phyloP scores from a whole-genome alignment of 1,284 basidiomycete species.

The Naganishia liquefaciens region DNA sequence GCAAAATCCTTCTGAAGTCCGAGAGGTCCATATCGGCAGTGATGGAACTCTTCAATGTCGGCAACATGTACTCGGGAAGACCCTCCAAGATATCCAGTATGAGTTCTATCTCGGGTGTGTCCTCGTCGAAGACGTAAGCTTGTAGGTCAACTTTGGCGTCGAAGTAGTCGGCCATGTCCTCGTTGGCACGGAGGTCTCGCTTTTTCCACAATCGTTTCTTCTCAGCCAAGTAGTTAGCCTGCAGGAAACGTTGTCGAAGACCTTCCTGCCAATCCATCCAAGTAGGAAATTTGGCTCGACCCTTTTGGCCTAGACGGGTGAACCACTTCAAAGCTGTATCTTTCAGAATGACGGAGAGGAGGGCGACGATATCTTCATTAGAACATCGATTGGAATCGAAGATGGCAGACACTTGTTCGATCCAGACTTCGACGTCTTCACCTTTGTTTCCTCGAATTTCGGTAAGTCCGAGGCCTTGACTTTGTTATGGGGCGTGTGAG shows the following conservation, averaged over 20 bases:
- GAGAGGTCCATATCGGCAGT: constrained; percentile 7
- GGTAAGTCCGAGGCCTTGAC: constrained; percentile 24
- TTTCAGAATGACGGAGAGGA: constrained; percentile 13
- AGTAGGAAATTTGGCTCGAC: neutral
- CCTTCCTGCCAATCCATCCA: constrained; percentile 22
- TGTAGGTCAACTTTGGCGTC: constrained; percentile 13
- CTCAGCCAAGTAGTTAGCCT: constrained; percentile 15
- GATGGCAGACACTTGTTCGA: constrained; percentile 17
- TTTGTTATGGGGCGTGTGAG: neutral
- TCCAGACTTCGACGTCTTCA: constrained; percentile 21
- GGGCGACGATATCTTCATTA: constrained; percentile 6
- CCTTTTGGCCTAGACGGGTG: constrained; percentile 9
- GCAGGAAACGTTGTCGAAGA: constrained; percentile 11
- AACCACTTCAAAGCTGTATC: constrained; percentile 11
- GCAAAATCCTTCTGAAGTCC: constrained; percentile 8
- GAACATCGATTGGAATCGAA: neutral
- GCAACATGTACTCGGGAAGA: constrained; percentile 1
- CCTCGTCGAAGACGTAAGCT: constrained; percentile 15
- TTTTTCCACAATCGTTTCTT: constrained; percentile 3
- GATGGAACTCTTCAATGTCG: constrained; percentile 5
- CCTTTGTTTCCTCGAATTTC: constrained; percentile 7
- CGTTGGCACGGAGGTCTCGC: constrained; percentile 6
- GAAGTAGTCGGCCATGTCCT: constrained; percentile 22
- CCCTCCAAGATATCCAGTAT: neutral
- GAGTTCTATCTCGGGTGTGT: constrained; percentile 3